Evolutionary conservation across 805 yeast genomes (phyloP).

Genomic region (Helenozyma baotianmanensis): DNA sequence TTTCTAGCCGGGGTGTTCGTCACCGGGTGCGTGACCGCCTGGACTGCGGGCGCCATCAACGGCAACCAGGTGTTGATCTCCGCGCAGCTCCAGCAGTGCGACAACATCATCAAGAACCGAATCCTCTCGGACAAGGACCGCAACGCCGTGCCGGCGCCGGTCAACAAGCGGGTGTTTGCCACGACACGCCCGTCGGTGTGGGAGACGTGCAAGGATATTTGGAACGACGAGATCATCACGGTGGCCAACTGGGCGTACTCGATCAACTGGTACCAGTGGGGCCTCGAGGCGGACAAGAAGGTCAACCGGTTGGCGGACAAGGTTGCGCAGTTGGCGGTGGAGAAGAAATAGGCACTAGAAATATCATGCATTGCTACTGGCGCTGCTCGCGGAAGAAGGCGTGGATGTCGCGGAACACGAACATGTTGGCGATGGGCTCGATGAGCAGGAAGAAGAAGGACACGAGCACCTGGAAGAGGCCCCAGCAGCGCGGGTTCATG

Average conservation of each 20-base stretch:
- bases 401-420: conserved; percentile 48
- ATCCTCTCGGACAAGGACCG: conserved; percentile 47
- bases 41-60: conserved; percentile 54
- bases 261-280: conserved; percentile 44
- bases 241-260: conserved; percentile 62
- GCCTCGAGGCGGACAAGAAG: conserved; percentile 31
- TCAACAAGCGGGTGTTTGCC: conserved; percentile 23
- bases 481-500: conserved; percentile 59
- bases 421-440: conserved; percentile 52
- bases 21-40: conserved; percentile 58
- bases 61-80: conserved; percentile 45
- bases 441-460: conserved; percentile 32
- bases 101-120: conserved; percentile 48
- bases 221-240: conserved; percentile 70
- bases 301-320: conserved; percentile 26
- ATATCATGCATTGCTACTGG: conserved; percentile 1
- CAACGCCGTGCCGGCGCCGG: conserved; percentile 39
- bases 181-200: conserved; percentile 35
- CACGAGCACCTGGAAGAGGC: conserved; percentile 41
- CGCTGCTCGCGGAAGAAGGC: conserved; percentile 38
- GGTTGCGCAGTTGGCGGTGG: conserved; percentile 10
- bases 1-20: conserved; percentile 52
- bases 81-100: conserved; percentile 43
- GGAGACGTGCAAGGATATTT: conserved; percentile 70
- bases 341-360: conserved; percentile 6